These are phyloP conservation scores for Ichthyophthirius multifiliis DNA, from an alignment of 169 alveolate genomes.

Conservation along the genomic window DNA sequence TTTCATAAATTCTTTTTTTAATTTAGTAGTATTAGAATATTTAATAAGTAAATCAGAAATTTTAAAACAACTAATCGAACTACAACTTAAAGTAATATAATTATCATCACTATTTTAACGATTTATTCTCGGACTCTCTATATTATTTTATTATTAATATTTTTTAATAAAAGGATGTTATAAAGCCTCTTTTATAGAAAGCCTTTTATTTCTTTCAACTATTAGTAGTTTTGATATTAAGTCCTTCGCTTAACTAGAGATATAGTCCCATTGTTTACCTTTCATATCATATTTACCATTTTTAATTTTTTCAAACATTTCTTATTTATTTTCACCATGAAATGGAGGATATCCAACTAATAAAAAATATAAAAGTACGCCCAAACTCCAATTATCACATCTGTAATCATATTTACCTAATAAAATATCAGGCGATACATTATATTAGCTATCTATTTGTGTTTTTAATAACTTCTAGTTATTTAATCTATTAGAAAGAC, in stretches of 20 bases:
- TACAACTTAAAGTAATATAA: background rate
- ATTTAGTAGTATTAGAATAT: background rate
- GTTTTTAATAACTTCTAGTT: too few species aligned
- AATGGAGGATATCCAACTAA: background rate
- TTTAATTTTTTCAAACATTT: background rate
- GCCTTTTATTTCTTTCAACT: background rate
- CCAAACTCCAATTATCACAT: background rate
- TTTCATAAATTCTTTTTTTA: slow-evolving; percentile 23
- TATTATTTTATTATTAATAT: background rate
- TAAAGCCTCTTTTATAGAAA: background rate
- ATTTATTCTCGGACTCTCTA: background rate
- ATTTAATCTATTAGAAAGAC: background rate
- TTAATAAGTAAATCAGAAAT: background rate
- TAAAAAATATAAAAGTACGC: background rate
- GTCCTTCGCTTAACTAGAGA: background rate
- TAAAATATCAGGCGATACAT: slow-evolving; percentile 24
- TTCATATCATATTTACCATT: background rate
- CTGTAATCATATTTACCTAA: slow-evolving; percentile 2
- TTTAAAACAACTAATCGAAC: background rate
- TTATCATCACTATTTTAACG: background rate
- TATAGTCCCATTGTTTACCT: background rate
- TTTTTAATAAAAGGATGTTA: background rate
- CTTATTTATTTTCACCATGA: background rate
- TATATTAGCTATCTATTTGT: slow-evolving; percentile 38
- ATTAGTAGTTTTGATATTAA: background rate